Conservation (phyloP, 106 monocot genomes). For the Triglochin maritima region DNA sequence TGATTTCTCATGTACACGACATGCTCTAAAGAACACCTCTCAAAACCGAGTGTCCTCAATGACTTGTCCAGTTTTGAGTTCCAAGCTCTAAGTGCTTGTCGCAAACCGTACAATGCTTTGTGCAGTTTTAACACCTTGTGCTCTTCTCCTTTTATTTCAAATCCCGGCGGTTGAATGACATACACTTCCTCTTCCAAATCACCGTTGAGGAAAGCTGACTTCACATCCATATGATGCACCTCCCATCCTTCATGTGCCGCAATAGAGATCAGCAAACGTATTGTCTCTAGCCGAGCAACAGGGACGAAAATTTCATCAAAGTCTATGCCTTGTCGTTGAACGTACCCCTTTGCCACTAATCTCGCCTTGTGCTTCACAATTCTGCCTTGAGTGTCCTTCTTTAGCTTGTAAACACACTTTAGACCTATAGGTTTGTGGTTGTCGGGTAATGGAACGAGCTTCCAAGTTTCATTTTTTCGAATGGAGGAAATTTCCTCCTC, state of each 20-base stretch:
- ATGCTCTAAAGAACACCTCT: background rate
- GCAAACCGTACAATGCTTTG: constrained; percentile 6
- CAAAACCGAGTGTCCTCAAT: background rate
- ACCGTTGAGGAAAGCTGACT: constrained; percentile 7
- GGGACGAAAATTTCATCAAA: background rate
- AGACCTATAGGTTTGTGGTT: background rate
- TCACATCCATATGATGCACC: constrained; percentile 3
- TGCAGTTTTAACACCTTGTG: background rate
- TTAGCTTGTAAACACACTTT: constrained; percentile 5
- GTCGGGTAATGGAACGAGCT: background rate
- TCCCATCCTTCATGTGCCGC: background rate
- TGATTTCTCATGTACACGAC: background rate
- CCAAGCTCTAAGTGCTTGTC: constrained; percentile 2
- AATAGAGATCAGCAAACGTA: background rate
- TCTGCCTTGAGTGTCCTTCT: background rate
- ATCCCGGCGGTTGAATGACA: background rate
- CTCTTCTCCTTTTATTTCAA: background rate
- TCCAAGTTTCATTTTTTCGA: background rate
- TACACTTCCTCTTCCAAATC: background rate
- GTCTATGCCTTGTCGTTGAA: background rate
- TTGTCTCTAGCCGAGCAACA: background rate
- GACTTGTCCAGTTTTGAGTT: background rate
- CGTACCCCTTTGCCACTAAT: background rate
- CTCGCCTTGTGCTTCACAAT: background rate
- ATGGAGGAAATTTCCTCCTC: background rate